phyloP scores from a whole-genome alignment of 345 rosid species.

The Angophora floribunda region DNA sequence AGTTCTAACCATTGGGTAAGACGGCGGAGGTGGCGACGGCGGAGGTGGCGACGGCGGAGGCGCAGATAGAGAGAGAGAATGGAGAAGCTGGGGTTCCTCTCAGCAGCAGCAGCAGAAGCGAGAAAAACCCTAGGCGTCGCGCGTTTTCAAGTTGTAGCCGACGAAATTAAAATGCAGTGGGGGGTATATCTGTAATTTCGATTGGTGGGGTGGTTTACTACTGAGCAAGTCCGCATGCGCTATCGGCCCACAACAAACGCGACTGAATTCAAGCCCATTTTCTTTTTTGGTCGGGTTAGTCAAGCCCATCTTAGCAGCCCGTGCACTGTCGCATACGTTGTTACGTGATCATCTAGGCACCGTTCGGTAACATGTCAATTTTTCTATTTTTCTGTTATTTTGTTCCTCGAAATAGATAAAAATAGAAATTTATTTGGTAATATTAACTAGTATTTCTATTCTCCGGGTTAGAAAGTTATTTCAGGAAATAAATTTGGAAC shows the following conservation, averaged over 20 bases:
- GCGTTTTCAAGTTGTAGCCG: not conserved
- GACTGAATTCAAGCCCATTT: not conserved
- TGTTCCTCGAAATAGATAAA: accelerated
- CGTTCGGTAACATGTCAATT: accelerated
- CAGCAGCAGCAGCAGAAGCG: not conserved
- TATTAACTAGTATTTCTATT: too few species aligned
- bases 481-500: too few species aligned
- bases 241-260: not conserved
- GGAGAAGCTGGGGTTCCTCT: not conserved
- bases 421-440: accelerated
- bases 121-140: not conserved
- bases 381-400: accelerated
- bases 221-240: not conserved
- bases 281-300: not conserved
- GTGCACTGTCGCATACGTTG: not conserved
- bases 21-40: not conserved
- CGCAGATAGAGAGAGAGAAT: not conserved
- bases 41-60: not conserved
- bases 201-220: not conserved
- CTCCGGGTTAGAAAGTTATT: too few species aligned
- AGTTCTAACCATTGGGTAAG: not conserved
- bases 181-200: not conserved
- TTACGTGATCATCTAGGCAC: accelerated
- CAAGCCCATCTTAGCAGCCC: not conserved
- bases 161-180: not conserved